These are phyloP conservation scores for Micromonas commoda DNA, from an alignment of 139 green algal genomes.

Conservation along the genomic window DNA sequence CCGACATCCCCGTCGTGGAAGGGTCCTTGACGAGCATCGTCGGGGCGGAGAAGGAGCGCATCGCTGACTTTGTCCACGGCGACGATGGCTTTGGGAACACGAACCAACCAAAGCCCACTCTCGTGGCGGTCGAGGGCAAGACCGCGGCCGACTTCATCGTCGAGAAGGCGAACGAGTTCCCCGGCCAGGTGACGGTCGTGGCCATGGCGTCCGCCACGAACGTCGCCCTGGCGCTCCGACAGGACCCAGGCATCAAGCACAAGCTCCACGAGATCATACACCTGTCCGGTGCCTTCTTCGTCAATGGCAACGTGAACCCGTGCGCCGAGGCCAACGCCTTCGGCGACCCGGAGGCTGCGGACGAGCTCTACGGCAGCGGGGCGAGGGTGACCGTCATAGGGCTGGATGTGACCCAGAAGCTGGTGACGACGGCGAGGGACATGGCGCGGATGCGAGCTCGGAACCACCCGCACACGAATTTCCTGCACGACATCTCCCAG, in stretches of 20 bases:
- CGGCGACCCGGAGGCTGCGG: slow-evolving; percentile 41
- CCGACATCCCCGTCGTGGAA: slow-evolving; percentile 13
- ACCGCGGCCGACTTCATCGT: slow-evolving; percentile 71
- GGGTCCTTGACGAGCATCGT: not conserved
- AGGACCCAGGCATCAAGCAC: slow-evolving; percentile 49
- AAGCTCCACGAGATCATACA: slow-evolving; percentile 52
- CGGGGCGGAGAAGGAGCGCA: slow-evolving; percentile 52
- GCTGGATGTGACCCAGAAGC: slow-evolving; percentile 40
- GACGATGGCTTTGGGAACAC: slow-evolving; percentile 80
- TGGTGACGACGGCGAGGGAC: slow-evolving; percentile 21
- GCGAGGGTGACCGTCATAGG: slow-evolving; percentile 32
- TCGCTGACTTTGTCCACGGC: slow-evolving; percentile 88
- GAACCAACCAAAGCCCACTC: slow-evolving; percentile 27
- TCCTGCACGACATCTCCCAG: slow-evolving; percentile 27
- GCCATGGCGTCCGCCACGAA: slow-evolving; percentile 80
- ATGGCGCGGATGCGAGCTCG: not conserved
- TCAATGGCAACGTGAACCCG: slow-evolving; percentile 78
- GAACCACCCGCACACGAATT: not conserved
- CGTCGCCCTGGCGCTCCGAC: slow-evolving; percentile 65
- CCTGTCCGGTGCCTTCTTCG: slow-evolving; percentile 74
- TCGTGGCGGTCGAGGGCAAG: slow-evolving; percentile 24
- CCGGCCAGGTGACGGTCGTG: slow-evolving; percentile 57
- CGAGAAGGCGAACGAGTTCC: slow-evolving; percentile 34
- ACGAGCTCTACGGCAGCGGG: slow-evolving; percentile 36
- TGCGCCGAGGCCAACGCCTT: slow-evolving; percentile 48